phyloP scores from a whole-genome alignment of 495 filamentous ascomycete genomes.

The Astrocystis sublimbata region DNA sequence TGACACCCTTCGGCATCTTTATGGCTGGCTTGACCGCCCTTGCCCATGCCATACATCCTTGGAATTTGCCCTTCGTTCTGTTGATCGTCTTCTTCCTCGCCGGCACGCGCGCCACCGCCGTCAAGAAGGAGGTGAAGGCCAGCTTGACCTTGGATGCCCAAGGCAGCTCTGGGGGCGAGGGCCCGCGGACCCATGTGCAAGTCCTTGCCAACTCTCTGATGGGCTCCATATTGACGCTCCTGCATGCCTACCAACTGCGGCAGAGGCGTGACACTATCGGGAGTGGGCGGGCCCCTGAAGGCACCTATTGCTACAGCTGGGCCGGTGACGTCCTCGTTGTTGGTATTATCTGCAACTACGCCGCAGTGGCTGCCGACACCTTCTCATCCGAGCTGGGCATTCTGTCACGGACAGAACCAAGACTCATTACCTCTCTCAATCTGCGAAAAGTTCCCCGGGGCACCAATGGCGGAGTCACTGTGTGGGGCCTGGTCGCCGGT shows the following conservation, averaged over 20 bases:
- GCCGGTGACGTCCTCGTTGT: constrained; percentile 57
- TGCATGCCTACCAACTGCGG: constrained; percentile 68
- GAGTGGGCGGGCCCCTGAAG: constrained; percentile 22
- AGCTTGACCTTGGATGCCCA: constrained; percentile 73
- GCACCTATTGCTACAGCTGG: constrained; percentile 51
- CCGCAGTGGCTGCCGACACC: constrained; percentile 87
- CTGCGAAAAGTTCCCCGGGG: constrained; percentile 78
- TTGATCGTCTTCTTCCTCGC: constrained; percentile 84
- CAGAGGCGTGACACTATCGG: constrained; percentile 37
- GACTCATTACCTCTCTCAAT: constrained; percentile 81
- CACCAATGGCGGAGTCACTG: constrained; percentile 89
- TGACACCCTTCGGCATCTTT: constrained; percentile 71
- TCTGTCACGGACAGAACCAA: constrained; percentile 69
- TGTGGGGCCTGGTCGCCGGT: constrained; percentile 70
- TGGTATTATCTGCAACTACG: constrained; percentile 75
- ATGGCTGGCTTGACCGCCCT: constrained; percentile 70
- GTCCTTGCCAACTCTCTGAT: constrained; percentile 86
- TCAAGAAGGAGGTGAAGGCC: constrained; percentile 86
- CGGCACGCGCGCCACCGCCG: constrained; percentile 78
- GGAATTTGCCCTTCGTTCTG: constrained; percentile 82
- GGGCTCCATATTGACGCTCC: constrained; percentile 69
- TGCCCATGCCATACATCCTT: constrained; percentile 85
- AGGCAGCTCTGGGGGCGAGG: constrained; percentile 64
- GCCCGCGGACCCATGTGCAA: constrained; percentile 80
- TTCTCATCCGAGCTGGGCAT: constrained; percentile 96